A percentile compares a stretch with the other conserved stretches of the same genome.
Evolutionary conservation across 2,329 filamentous ascomycete genomes (phyloP).

Genomic region (Daldinia sp.): DNA sequence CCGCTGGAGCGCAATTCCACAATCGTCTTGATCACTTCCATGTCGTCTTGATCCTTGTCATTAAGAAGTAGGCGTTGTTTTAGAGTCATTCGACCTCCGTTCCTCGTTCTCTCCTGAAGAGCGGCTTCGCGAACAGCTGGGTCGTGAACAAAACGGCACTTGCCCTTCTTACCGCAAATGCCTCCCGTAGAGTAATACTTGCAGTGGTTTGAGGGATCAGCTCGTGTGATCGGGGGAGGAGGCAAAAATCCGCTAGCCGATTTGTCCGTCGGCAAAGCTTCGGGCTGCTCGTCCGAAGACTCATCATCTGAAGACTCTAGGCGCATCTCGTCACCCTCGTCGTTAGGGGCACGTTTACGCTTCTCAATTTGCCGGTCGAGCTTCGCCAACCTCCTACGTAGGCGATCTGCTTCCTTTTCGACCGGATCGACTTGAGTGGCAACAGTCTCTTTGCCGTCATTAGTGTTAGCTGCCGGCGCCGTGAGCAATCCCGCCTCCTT

Average conservation of each 20-base stretch:
- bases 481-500: constrained; percentile 61
- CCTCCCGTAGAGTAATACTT: constrained; percentile 78
- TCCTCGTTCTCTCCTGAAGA: constrained; percentile 72
- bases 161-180: constrained; percentile 78
- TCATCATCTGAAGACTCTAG: constrained; percentile 59
- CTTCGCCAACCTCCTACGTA: constrained; percentile 74
- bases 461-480: constrained; percentile 70
- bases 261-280: constrained; percentile 66
- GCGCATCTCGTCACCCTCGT: constrained; percentile 75
- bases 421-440: constrained; percentile 63
- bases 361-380: constrained; percentile 76
- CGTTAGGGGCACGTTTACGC: constrained; percentile 75
- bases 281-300: constrained; percentile 70
- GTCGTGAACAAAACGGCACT: constrained; percentile 79
- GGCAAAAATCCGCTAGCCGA: constrained; percentile 53
- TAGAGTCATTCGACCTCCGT: constrained; percentile 74
- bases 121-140: constrained; percentile 72
- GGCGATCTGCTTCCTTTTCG: constrained; percentile 65
- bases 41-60: constrained; percentile 76
- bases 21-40: constrained; percentile 74
- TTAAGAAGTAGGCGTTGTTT: constrained; percentile 74
- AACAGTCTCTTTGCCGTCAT: constrained; percentile 64
- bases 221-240: constrained; percentile 64
- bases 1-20: constrained; percentile 73
- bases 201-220: constrained; percentile 74